Percentiles rank a stretch among this genome's conserved stretches.
Conservation (phyloP, 148 eudicot species). For the Gaultheria prostrata region DNA sequence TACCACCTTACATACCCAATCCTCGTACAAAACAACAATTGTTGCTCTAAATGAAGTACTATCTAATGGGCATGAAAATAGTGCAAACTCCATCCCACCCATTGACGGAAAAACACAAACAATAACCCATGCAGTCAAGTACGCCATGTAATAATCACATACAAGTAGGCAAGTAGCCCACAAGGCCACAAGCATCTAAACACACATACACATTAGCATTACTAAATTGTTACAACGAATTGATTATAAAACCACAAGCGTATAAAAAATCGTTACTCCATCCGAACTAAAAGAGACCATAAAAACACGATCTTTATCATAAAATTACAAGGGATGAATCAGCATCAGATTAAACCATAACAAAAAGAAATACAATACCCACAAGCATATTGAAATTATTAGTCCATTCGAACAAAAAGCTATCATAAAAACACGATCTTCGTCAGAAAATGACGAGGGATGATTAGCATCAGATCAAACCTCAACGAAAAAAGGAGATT, state of each 20-base stretch:
- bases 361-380: neutral
- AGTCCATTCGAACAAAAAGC: neutral
- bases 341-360: neutral
- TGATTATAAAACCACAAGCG: neutral
- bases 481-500: neutral
- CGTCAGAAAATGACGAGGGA: neutral
- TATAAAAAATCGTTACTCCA: neutral
- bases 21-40: neutral
- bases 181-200: neutral
- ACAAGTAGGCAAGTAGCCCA: neutral
- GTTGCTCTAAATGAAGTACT: neutral
- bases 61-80: neutral
- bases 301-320: neutral
- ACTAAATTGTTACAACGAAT: neutral
- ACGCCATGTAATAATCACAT: neutral
- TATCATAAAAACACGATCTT: neutral
- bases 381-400: neutral
- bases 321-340: neutral
- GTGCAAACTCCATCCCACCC: neutral
- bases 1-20: neutral
- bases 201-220: neutral
- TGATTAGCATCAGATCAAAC: slow-evolving; percentile 1
- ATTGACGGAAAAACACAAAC: neutral
- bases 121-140: too few relatives aligned
- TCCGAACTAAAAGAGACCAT: neutral